phyloP scores from a whole-genome alignment of 139 green algal species.

The Haematococcus sp. region DNA sequence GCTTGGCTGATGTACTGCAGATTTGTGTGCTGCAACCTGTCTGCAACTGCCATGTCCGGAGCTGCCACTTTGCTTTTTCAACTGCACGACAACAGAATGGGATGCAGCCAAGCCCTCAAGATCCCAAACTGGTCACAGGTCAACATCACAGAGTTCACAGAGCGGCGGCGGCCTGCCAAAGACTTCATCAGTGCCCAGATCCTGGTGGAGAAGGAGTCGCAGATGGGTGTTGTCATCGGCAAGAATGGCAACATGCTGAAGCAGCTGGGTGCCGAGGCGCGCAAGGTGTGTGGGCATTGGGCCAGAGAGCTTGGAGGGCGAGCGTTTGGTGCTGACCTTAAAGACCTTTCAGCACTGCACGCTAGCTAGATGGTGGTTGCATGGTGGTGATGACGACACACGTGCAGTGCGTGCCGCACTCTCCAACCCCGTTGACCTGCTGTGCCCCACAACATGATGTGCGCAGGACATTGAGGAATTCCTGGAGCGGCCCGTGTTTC shows the following conservation, averaged over 20 bases:
- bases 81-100: too few relatives aligned
- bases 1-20: background rate
- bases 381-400: too few relatives aligned
- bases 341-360: too few relatives aligned
- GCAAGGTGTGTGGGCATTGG: conserved; percentile 23
- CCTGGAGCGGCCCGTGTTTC: conserved; percentile 1
- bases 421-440: too few relatives aligned
- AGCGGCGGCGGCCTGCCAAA: conserved; percentile 64
- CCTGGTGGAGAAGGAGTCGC: conserved; percentile 49
- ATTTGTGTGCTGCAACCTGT: conserved; percentile 11
- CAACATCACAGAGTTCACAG: conserved; percentile 74
- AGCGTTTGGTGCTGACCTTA: too few relatives aligned
- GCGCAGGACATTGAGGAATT: conserved; percentile 10
- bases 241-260: conserved; percentile 60
- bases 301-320: too few relatives aligned
- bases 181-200: conserved; percentile 59
- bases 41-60: too few relatives aligned
- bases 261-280: conserved; percentile 50
- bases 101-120: too few relatives aligned
- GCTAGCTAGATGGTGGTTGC: too few relatives aligned
- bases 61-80: too few relatives aligned
- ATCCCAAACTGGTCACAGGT: too few relatives aligned
- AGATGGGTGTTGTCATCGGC: conserved; percentile 82
- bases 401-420: too few relatives aligned
- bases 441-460: background rate